Base-by-base conservation (phyloP, 805 yeast genomes). In the Kazachstania martiniae region DNA sequence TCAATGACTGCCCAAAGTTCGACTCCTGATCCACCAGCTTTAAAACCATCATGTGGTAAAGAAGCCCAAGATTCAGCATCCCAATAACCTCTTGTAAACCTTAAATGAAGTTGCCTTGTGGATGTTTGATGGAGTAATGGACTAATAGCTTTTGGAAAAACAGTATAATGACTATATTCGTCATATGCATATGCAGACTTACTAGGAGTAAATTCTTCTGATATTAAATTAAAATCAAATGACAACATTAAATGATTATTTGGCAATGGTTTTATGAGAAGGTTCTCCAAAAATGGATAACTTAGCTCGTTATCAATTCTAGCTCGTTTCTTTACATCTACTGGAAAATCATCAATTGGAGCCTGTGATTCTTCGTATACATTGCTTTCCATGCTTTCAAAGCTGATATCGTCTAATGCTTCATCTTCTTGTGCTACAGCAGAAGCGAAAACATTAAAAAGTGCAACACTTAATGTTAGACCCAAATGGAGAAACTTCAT, bases 31-130 rank as follows among this genome's bases (percentile, higher is more conserved):
- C 97, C 97, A 19, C 98, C 98, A 32, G 86, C 68, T 35, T 59
- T 60, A 9, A 56, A 49, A 1, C 98, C 98, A 41, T 73, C 60
- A 28, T 61, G 58, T 0, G 96, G 95, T 25, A 84, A 63, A 28
- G 65, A 60, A 0, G 97, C 97, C 93, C 95, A 91, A 6, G 67
- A 62, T 37, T 79, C 83, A 1, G 87, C 62, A 49, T 91, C 95
- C 89, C 95, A 91, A 76, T 86, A 81, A 0, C 98, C 98, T 55
- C 84, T 94, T 2, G 93, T 72, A 51, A 91, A 91, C 34, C 96
- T 62, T 38, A 91, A 59, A 53, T 84, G 94, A 28, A 91, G 62
- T 46, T 83, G 87, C 34, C 81, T 65, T 0, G 93, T 70, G 37
- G 69, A 65, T 2, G 94, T 70, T 9, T 67, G 57, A 26, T 70